phyloP scores from a whole-genome alignment of 2,329 filamentous ascomycete species.

The Scytalidium sp. region DNA sequence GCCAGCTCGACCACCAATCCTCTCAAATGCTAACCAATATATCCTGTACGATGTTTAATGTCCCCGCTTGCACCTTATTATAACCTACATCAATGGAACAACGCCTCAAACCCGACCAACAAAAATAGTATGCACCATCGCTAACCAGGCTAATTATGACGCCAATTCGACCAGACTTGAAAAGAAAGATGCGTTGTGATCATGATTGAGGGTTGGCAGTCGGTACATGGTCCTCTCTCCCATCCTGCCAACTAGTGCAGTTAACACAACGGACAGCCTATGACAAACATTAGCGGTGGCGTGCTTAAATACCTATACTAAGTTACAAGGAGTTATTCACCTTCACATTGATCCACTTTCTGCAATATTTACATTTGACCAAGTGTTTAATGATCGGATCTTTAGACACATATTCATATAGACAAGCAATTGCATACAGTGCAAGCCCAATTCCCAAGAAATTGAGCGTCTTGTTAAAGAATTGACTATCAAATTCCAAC shows the following conservation, averaged over 20 bases:
- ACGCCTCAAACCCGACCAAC: no score
- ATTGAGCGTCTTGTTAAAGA: constrained; percentile 62
- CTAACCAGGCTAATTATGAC: no score
- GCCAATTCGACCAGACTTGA: no score
- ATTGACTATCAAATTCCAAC: constrained; percentile 41
- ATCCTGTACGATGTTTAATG: no score
- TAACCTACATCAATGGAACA: no score
- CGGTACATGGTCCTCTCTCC: constrained; percentile 42
- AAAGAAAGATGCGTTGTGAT: no score
- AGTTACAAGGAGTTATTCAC: constrained; percentile 32
- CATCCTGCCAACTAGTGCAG: constrained; percentile 57
- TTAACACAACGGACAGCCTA: constrained; percentile 49
- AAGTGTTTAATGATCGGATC: constrained; percentile 71
- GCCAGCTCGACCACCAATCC: no score
- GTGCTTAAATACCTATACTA: neutral
- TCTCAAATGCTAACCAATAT: no score
- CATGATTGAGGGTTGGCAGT: no score
- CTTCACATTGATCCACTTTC: constrained; percentile 60
- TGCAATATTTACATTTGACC: constrained; percentile 66
- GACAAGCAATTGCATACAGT: constrained; percentile 60
- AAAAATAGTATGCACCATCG: no score
- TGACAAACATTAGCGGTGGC: neutral
- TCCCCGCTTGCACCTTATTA: no score
- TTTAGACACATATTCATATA: constrained; percentile 58
- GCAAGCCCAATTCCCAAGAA: constrained; percentile 64